Evolutionary conservation across 73 alveolate species (phyloP).

Genomic region (Paramecium biaurelia): DNA sequence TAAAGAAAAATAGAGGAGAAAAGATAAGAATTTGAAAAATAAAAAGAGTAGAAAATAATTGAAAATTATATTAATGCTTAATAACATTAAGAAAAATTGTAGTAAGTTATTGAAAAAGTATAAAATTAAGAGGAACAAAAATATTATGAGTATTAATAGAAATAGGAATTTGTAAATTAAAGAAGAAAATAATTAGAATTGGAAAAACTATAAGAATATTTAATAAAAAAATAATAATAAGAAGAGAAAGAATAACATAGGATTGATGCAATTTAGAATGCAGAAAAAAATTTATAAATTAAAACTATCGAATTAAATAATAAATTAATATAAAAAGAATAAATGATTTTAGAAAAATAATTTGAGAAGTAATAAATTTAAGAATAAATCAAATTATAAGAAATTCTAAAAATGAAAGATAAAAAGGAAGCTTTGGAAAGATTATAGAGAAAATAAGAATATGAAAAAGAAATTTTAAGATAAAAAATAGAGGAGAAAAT

Average conservation of each 20-base stretch:
- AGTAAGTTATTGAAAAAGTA: background rate
- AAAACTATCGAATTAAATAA: background rate
- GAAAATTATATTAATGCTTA: background rate
- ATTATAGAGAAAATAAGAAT: background rate
- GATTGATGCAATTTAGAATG: background rate
- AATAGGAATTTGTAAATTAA: background rate
- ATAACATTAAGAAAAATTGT: background rate
- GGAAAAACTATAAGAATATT: background rate
- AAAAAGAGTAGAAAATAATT: background rate
- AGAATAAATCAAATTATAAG: background rate
- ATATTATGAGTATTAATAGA: background rate
- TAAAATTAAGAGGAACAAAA: background rate
- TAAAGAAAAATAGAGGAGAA: background rate
- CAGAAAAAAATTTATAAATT: background rate
- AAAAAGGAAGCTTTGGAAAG: background rate
- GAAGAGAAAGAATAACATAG: constrained; percentile 17
- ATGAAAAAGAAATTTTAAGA: background rate
- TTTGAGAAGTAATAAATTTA: background rate
- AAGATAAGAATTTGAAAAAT: background rate
- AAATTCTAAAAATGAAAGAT: background rate
- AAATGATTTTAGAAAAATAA: background rate
- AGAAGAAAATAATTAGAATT: background rate
- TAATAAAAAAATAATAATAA: background rate
- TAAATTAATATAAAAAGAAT: background rate
- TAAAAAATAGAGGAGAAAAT: background rate